These are phyloP conservation scores for Echium plantagineum DNA, from an alignment of 257 asterid species.

Conservation along the genomic window DNA sequence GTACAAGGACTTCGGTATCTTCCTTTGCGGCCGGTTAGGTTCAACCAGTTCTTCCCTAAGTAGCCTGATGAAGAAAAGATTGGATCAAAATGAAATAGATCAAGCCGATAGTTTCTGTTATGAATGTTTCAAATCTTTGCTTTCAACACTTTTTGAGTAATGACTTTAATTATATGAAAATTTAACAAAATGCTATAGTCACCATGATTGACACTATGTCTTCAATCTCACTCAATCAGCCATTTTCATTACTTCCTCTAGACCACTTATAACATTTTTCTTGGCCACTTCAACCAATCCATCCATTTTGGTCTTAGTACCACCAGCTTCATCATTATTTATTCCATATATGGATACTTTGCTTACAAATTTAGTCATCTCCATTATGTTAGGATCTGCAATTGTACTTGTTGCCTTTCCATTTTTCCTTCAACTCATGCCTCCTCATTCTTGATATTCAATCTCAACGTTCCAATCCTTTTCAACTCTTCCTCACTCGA, in stretches of 20 bases:
- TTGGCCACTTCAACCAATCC: conserved; percentile 28
- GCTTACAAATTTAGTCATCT: conserved; percentile 22
- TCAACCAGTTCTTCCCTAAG: too few relatives aligned
- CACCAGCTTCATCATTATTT: neutral
- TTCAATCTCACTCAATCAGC: conserved; percentile 52
- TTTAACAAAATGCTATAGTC: too few relatives aligned
- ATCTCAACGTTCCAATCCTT: conserved; percentile 27
- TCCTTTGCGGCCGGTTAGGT: too few relatives aligned
- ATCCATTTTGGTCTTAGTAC: conserved; percentile 12
- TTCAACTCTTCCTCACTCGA: conserved; percentile 27
- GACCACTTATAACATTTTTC: conserved; percentile 19
- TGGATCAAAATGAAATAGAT: too few relatives aligned
- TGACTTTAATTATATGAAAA: too few relatives aligned
- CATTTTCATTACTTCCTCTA: conserved; percentile 59
- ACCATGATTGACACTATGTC: conserved; percentile 4
- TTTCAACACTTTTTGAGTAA: too few relatives aligned
- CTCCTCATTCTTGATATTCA: conserved; percentile 41
- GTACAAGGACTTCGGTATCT: too few relatives aligned
- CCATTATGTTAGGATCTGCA: conserved; percentile 50
- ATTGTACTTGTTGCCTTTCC: conserved; percentile 63
- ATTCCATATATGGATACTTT: neutral
- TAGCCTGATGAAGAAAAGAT: too few relatives aligned
- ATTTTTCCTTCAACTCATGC: conserved; percentile 57
- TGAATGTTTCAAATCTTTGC: too few relatives aligned
- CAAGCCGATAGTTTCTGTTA: too few relatives aligned